Conservation (phyloP, 2,329 filamentous ascomycete genomes). For the Beauveria varroae region DNA sequence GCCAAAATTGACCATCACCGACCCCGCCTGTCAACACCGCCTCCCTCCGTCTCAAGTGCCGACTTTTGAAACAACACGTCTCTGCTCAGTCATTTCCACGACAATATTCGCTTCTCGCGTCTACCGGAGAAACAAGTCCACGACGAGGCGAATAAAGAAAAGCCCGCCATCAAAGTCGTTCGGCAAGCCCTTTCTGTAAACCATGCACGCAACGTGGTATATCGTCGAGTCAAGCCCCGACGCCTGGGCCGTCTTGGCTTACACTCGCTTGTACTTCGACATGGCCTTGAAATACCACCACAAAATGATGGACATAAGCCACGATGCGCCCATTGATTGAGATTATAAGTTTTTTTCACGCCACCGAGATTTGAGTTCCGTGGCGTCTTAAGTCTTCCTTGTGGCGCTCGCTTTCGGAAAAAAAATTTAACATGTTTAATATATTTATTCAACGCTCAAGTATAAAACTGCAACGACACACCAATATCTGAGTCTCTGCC, state of each 20-base stretch:
- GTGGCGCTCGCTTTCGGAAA: no score
- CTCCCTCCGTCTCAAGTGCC: not conserved
- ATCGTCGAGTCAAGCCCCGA: not conserved
- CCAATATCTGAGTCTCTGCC: not conserved
- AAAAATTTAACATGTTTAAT: no score
- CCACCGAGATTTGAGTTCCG: no score
- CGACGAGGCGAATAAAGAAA: not conserved
- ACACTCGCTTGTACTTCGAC: not conserved
- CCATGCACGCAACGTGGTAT: not conserved
- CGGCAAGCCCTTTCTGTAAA: not conserved
- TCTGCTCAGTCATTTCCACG: not conserved
- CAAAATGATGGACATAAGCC: no score
- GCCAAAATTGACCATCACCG: not conserved
- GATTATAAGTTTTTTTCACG: not conserved
- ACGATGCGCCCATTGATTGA: not conserved
- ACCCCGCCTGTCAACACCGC: not conserved
- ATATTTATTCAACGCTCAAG: no score
- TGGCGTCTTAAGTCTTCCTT: no score
- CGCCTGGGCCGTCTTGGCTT: not conserved
- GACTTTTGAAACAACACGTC: not conserved
- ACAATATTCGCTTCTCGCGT: not conserved
- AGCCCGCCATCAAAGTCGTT: not conserved
- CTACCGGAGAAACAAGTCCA: not conserved
- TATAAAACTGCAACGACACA: no score
- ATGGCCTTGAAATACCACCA: no score